Evolutionary conservation across 2,329 filamentous ascomycete species (phyloP).

Genomic region (Microsporum canis): DNA sequence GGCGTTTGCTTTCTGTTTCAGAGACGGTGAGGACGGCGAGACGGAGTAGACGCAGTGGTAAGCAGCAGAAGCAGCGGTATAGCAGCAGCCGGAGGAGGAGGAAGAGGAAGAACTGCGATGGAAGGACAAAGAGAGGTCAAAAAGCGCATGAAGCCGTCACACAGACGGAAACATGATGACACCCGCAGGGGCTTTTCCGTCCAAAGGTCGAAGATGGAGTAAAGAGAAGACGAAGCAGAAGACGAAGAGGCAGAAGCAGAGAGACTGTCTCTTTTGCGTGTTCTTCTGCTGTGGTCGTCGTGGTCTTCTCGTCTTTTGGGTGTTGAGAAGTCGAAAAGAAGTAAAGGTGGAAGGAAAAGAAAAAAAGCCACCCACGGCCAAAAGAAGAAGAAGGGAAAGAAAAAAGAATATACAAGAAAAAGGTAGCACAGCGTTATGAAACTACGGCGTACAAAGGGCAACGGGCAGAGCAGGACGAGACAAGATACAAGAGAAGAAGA

Average conservation of each 20-base stretch:
- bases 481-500: not conserved
- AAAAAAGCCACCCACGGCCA: not conserved
- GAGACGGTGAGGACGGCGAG: conserved; percentile 14
- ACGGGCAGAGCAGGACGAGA: not conserved
- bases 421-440: conserved; percentile 13
- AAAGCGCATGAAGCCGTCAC: conserved; percentile 16
- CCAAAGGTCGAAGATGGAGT: not conserved
- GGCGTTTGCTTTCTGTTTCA: conserved; percentile 8
- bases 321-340: not conserved
- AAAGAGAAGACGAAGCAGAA: not conserved
- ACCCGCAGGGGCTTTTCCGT: conserved; percentile 9
- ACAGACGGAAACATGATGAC: conserved; percentile 18
- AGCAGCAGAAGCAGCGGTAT: not conserved
- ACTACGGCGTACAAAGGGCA: conserved; percentile 15
- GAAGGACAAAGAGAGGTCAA: conserved; percentile 19
- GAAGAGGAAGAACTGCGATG: conserved; percentile 7
- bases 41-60: conserved; percentile 6
- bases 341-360: not conserved
- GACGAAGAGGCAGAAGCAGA: no score
- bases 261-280: not conserved
- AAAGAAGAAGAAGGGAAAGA: not conserved
- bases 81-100: conserved; percentile 2
- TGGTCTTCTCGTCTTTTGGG: not conserved
- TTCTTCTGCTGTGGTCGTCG: not conserved
- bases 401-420: not conserved